Evolutionary conservation across 169 alveolate genomes (phyloP), one percentile per base, ranked within the genome.

Genomic region (Cryptosporidium baileyi): DNA sequence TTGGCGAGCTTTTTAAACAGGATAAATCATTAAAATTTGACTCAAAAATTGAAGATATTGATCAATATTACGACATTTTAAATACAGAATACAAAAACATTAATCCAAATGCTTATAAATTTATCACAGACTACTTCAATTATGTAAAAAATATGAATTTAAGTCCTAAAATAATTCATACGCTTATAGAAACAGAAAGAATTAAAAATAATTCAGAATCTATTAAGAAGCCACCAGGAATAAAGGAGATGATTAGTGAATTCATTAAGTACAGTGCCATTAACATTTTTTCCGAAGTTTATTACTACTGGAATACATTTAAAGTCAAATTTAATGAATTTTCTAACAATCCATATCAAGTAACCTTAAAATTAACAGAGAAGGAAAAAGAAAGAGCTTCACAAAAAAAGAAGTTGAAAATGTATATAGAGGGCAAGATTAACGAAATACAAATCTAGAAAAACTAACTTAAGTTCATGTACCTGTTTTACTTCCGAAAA

Each of bases 281-380:
- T 11, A 44, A 38, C 5, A 51, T 65, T 22, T 65, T 65, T 28
- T 65, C 81, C 8, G 81, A 65, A 28, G 28, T 65, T 19, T 65
- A 65, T 3, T 47, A 65, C 38, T 49, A 65, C 36, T 65, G 81
- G 81, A 28, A 54, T n/a, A 38, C 19, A 51, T 51, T 65, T 32
- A 65, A 45, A 51, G n/a, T 32, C 8, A 65, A 49, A n/a, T 17
- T 30, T 15, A 65, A 30, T 5, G 32, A 49, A 24, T 49, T 65
- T 34, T 65, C 41, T 30, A 17, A 65, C 2, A 65, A 65, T 30
- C 30, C 47, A 7, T 26, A 44, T 4, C 19, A 30, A 5, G 19
- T 65, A 4, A 13, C 36, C 3, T 32, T 65, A 4, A 24, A n/a
- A n/a, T 44, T 17, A 24, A 24, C 81, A 13, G 49, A 65, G 8